These are phyloP conservation scores for Atkinsonella texensis DNA, from an alignment of 2,329 filamentous ascomycete genomes.

Conservation along the genomic window DNA sequence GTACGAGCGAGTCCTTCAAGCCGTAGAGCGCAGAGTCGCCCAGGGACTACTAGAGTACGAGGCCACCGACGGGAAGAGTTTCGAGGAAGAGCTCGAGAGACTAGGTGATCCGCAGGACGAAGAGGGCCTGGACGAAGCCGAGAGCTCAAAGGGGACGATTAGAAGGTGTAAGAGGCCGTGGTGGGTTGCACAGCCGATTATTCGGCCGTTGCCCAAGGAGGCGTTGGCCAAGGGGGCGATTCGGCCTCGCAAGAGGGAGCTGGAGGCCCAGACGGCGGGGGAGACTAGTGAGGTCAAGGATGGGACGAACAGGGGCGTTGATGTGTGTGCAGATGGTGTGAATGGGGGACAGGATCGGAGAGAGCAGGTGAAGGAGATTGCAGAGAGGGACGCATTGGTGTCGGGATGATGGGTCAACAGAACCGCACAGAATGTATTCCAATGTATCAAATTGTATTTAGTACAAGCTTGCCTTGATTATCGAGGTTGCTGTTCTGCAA, in stretches of 20 bases:
- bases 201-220: conserved; percentile 77
- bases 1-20: conserved; percentile 62
- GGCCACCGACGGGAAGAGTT: conserved; percentile 35
- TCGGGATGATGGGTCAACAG: background rate
- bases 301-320: conserved; percentile 26
- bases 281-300: conserved; percentile 18
- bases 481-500: too few relatives aligned
- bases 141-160: conserved; percentile 56
- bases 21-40: conserved; percentile 66
- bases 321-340: conserved; percentile 12
- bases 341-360: conserved; percentile 15
- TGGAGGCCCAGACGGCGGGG: conserved; percentile 13
- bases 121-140: conserved; percentile 30
- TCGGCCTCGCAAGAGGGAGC: conserved; percentile 57
- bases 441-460: too few relatives aligned
- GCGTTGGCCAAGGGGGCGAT: conserved; percentile 73
- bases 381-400: background rate
- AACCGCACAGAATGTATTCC: background rate
- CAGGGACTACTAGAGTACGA: conserved; percentile 59
- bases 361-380: conserved; percentile 1
- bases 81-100: conserved; percentile 26
- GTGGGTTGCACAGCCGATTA: conserved; percentile 83
- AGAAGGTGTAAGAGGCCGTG: conserved; percentile 67
- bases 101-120: conserved; percentile 15
- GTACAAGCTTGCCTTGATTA: too few relatives aligned